A percentile compares a stretch with the other conserved stretches of the same genome.
phyloP scores from a whole-genome alignment of 148 eudicot species.

The Rhododendron vialii region DNA sequence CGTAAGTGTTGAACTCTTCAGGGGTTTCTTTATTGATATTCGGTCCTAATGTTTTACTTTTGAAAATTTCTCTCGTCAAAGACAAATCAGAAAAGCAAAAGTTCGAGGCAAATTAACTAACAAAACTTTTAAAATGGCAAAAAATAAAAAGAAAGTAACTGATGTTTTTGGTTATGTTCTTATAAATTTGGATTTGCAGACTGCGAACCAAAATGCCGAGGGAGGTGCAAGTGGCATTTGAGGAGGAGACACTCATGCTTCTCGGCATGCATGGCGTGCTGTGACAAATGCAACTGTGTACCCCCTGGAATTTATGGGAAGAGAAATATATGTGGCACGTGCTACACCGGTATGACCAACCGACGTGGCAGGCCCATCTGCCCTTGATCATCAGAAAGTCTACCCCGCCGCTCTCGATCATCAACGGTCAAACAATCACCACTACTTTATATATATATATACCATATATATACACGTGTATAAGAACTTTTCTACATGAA shows the following conservation, averaged over 20 bases:
- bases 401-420: neutral
- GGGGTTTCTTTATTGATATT: too few species aligned
- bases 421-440: neutral
- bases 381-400: constrained; percentile 29
- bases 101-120: too few species aligned
- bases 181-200: constrained; percentile 30
- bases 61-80: too few species aligned
- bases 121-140: too few species aligned
- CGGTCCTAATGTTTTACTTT: too few species aligned
- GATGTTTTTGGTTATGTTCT: neutral
- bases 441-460: neutral
- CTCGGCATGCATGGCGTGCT: constrained; percentile 64
- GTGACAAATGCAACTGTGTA: constrained; percentile 69
- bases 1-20: neutral
- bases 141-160: too few species aligned
- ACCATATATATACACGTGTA: too few species aligned
- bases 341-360: constrained; percentile 69
- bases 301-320: constrained; percentile 74
- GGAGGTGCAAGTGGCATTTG: constrained; percentile 50
- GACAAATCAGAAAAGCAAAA: too few species aligned
- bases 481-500: neutral
- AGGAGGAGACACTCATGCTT: constrained; percentile 33
- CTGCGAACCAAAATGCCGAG: constrained; percentile 40
- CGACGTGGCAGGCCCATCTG: constrained; percentile 51
- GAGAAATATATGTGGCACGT: constrained; percentile 49